Conservation (phyloP, 805 yeast genomes). For the Candida succiphila region DNA sequence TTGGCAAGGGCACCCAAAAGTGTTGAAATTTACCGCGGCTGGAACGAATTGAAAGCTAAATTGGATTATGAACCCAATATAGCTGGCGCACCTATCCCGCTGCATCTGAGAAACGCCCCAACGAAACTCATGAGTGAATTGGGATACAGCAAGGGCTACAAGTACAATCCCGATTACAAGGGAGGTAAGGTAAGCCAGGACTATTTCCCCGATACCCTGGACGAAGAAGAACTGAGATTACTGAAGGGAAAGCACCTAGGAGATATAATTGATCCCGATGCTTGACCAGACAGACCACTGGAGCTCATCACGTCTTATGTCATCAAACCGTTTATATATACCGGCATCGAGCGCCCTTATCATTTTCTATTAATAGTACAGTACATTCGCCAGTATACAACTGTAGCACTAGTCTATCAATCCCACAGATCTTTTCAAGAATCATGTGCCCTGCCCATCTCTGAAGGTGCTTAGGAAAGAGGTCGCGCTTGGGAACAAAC, state of each 20-base stretch:
- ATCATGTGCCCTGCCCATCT: too few relatives aligned
- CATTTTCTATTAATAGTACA: too few relatives aligned
- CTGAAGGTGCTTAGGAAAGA: too few relatives aligned
- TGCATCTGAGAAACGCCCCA: constrained; percentile 92
- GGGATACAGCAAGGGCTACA: constrained; percentile 78
- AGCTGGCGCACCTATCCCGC: constrained; percentile 57
- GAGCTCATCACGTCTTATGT: too few relatives aligned
- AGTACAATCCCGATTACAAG: constrained; percentile 75
- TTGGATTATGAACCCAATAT: constrained; percentile 48
- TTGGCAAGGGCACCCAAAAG: constrained; percentile 80
- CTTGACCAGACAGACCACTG: too few relatives aligned
- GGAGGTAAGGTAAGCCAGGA: constrained; percentile 68
- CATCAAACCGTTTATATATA: too few relatives aligned
- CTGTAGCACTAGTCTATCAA: too few relatives aligned
- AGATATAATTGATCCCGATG: constrained; percentile 29
- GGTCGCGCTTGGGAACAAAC: too few relatives aligned
- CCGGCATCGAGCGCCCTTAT: too few relatives aligned
- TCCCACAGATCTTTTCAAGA: too few relatives aligned
- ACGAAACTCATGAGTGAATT: constrained; percentile 81
- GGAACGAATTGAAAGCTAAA: constrained; percentile 53
- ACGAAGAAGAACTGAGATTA: constrained; percentile 31
- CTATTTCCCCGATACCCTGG: constrained; percentile 62
- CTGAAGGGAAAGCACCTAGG: constrained; percentile 53
- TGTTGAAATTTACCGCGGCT: constrained; percentile 76
- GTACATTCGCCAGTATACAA: too few relatives aligned